Base-by-base conservation (phyloP, 2,329 filamentous ascomycete species). In the Botrytis fragariae region DNA sequence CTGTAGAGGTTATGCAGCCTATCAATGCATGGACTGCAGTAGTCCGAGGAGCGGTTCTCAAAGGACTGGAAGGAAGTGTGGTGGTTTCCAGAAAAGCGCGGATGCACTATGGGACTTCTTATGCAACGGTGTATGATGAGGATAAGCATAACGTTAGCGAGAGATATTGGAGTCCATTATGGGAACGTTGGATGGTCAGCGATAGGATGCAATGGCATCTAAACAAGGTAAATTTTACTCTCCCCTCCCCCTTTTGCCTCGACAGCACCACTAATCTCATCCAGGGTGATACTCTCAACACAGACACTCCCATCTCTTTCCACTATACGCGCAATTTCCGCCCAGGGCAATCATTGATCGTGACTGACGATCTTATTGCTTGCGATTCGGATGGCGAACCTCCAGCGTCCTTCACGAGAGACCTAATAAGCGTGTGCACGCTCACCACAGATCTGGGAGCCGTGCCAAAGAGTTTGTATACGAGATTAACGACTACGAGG, bases 181-280 rank as follows among this genome's bases (percentile, higher is more conserved):
- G 92, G 92, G 92, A 94, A 83, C 83, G 92, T 67, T 94, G 91
- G 92, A 94, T 94, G 92, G 92, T 95, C 10, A 90, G 88, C 63
- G 91, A 95, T 81, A 87, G 92, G 65, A 94, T 95, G 92, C 91
- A 94, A 82, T 95, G 93, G 93, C 92, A 94, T 81, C 93, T 94
- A 80, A 88, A 90, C 75, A 94, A 93, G 87, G 91, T 82, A 75
- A 67, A 75, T 72, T 62, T 3, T 25, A 3, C 18, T 44, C 12
- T 37, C 18, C 22, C 22, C 16, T 16, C 35, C 42, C 2, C 22
- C 37, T 0, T 29, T 32, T 37, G 9, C 42, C 18, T 44, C 20
- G 22, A 20, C 25, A 32, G 22, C n/a, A n/a, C 10, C n/a, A 14
- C 61, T 65, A 42, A 68, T 6, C 14, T 22, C 59, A 32, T 8